Base-by-base conservation (phyloP, 2,329 filamentous ascomycete species). In the Calonectria fujianensis region DNA sequence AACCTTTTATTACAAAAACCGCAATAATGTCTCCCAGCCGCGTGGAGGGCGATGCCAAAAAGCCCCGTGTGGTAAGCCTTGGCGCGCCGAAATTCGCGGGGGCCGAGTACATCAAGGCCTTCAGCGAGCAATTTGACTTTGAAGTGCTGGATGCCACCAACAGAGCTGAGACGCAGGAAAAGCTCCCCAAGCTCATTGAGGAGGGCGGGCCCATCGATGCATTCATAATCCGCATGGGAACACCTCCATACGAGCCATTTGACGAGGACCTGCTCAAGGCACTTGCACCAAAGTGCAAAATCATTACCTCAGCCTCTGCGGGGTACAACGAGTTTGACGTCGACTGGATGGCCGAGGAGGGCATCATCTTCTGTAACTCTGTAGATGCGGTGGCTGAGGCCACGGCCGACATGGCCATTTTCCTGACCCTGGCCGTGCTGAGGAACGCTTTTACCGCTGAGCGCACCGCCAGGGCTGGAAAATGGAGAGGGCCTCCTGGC, bases 311-410 rank as follows among this genome's bases (percentile, higher is more conserved):
- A 0, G 86, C 85, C 3, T 86, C 84, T n/a, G 87, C 87, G 0
- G 87, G 87, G 1, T 88, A 84, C 79, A 87, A 88, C 74, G 85
- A 88, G 75, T 87, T 88, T 71, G 84, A 87, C 59, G 83, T 88
- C 2, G 79, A 85, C 8, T 87, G 84, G 83, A 85, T 88, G 82
- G 84, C 85, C 0, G 69, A 75, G n/a, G 77, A 84, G n/a, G 84
- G 83, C 27, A 85, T 91, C 68, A 87, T 85, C 77, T 91, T 91
- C 79, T 91, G 89, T 82, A 91, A 90, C 74, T 86, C 86, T 0
- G 83, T 88, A 2, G 86, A 91, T 75, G 89, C 88, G 0, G 88
- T 88, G 9, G 86, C 89, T 0, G 87, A 91, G 72, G 88, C 89
- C 0, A 88, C 87, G 0, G 87, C 87, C 1, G 87, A 89, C 54